Base-by-base conservation (phyloP, 2,329 filamentous ascomycete genomes). In the Penicillium sp. region DNA sequence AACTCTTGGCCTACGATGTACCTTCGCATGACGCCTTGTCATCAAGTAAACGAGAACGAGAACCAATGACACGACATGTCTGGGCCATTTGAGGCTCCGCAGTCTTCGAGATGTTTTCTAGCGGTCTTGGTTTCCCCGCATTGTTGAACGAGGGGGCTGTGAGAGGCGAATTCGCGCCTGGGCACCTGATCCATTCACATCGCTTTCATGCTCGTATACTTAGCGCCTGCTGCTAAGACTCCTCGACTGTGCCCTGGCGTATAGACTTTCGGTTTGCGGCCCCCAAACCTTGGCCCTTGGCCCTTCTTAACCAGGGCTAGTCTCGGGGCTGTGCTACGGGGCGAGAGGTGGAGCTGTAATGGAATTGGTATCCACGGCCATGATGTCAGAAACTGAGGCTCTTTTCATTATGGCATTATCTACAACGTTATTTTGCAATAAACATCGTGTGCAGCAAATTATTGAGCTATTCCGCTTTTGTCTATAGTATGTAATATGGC, bases 101-200 rank as follows among this genome's bases (percentile, higher is more conserved):
- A 41, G 24, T 45, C 38, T 54, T 51, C 51, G 46, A 54, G 43
- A 54, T 47, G 40, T 35, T 29, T 51, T 37, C 35, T 34, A 34
- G 31, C 31, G 31, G 31, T 6, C 31, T 20, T 20, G 18, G 3
- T 4, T 20, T 20, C 29, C 31, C 31, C 10, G 18, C 31, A 1
- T 26, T 26, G n/a, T 3, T 34, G 16, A 34, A 18, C 31, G 11
- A 18, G 31, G 31, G 31, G 31, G 31, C 31, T 34, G 31, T 34
- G 14, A 34, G 14, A 34, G 9, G 3, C 6, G 5, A 16, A 9
- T 4, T 34, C 16, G 14, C 28, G 13, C 14, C 16, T 22, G 6
- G 16, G 31, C 29, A 31, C 31, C 27, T 42, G 9, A 3, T 27
- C 4, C 10, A 11, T 27, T 27, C 4, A 3, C 16, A 18, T 34